These are phyloP conservation scores for Geotrichum aggregatum DNA, from an alignment of 1,139 yeast species.

Conservation along the genomic window DNA sequence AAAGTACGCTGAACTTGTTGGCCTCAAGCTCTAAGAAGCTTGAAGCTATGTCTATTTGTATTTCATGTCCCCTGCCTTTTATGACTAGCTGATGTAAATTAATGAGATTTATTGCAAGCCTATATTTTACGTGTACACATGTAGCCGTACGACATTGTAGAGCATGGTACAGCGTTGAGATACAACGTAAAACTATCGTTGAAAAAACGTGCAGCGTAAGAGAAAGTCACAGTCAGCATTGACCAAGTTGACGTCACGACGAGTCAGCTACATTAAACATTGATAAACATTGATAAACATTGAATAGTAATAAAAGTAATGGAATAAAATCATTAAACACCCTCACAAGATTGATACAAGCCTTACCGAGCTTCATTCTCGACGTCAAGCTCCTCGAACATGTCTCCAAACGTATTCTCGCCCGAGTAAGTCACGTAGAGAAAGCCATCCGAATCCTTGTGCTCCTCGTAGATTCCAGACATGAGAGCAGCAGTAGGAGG, in stretches of 20 bases:
- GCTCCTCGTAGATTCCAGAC: constrained; percentile 92
- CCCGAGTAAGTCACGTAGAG: constrained; percentile 77
- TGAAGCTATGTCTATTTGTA: constrained; percentile 5
- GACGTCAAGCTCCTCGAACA: constrained; percentile 3
- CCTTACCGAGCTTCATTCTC: background rate
- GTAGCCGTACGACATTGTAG: no score
- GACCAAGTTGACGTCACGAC: no score
- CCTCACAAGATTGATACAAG: background rate
- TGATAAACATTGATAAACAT: no score
- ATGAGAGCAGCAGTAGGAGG: constrained; percentile 98
- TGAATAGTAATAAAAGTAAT: background rate
- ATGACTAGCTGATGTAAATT: constrained; percentile 13
- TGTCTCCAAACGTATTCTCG: constrained; percentile 44
- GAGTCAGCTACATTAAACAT: no score
- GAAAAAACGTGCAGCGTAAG: no score
- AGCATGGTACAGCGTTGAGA: no score
- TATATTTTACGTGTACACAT: background rate
- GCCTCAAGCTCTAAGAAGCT: constrained; percentile 36
- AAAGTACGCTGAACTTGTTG: constrained; percentile 45
- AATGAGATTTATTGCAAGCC: constrained; percentile 4
- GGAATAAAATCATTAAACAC: background rate
- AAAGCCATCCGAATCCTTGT: constrained; percentile 96
- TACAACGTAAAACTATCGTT: no score
- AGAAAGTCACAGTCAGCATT: no score
- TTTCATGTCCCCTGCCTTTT: constrained; percentile 17